Evolutionary conservation across 2,329 filamentous ascomycete species (phyloP).

Genomic region (Colletotrichum sp.): DNA sequence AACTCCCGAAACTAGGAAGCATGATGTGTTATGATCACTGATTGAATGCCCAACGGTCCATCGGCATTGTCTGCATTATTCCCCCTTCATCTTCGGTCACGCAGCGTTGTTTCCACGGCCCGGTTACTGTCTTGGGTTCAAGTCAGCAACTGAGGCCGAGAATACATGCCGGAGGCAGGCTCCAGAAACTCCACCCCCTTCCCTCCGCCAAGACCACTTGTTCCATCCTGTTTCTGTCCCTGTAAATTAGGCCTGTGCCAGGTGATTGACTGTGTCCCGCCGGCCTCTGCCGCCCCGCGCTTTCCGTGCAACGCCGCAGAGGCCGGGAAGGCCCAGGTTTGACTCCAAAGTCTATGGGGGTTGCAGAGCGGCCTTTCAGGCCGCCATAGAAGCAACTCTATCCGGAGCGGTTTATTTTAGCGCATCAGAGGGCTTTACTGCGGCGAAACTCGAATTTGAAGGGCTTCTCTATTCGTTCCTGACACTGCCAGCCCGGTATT

Average conservation of each 20-base stretch:
- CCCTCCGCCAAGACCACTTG: neutral
- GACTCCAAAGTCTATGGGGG: neutral
- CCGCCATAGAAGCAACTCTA: neutral
- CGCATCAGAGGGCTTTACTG: neutral
- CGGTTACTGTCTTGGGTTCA: neutral
- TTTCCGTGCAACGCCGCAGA: neutral
- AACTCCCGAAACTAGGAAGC: conserved; percentile 1
- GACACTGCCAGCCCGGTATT: neutral
- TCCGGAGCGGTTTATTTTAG: neutral
- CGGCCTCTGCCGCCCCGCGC: neutral
- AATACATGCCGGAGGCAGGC: neutral
- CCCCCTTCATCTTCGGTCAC: neutral
- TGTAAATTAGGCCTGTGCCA: neutral
- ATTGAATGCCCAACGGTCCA: neutral
- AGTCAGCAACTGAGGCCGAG: neutral
- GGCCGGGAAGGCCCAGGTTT: neutral
- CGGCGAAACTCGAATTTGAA: neutral
- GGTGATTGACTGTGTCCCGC: neutral
- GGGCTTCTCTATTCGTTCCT: neutral
- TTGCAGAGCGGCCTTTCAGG: neutral
- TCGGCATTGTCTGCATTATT: neutral
- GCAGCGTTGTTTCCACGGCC: neutral
- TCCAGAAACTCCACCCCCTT: neutral
- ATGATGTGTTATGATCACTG: neutral
- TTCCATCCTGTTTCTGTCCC: neutral